phyloP scores from a whole-genome alignment of 2,329 filamentous ascomycete species.

The Metarhizium sp. region DNA sequence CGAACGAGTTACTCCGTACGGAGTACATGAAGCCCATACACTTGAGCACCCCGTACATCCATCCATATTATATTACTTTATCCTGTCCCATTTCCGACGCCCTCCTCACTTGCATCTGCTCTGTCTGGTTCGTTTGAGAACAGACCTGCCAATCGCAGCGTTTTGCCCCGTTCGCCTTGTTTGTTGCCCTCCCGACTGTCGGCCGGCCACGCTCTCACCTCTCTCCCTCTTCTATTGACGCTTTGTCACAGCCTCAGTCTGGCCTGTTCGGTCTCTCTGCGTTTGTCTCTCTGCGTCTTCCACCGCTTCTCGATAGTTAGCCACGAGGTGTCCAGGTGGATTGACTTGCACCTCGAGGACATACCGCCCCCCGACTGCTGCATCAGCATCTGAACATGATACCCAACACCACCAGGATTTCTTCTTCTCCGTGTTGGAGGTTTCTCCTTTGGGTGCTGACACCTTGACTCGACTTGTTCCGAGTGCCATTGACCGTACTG shows the following conservation, averaged over 20 bases:
- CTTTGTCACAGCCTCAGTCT: neutral
- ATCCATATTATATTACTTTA: neutral
- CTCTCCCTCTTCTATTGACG: neutral
- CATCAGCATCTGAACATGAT: conserved; percentile 27
- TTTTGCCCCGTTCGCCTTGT: neutral
- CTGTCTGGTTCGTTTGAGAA: neutral
- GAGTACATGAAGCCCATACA: neutral
- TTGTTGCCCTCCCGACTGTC: neutral
- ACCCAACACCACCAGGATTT: conserved; percentile 25
- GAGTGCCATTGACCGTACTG: neutral
- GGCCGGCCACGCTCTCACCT: neutral
- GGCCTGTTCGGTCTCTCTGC: neutral
- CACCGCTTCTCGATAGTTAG: neutral
- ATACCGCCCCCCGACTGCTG: neutral
- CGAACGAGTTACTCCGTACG: neutral
- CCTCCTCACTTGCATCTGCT: neutral
- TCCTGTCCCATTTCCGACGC: neutral
- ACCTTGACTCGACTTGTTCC: conserved; percentile 21
- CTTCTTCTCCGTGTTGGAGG: conserved; percentile 30
- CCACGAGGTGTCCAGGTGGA: conserved; percentile 1
- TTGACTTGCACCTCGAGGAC: conserved; percentile 4
- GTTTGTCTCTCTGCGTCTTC: too few species aligned
- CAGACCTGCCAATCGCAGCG: conserved; percentile 7
- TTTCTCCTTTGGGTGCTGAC: conserved; percentile 29
- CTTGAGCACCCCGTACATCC: neutral